phyloP scores from a whole-genome alignment of 1,139 yeast genomes.

The Wickerhamomyces sp. region DNA sequence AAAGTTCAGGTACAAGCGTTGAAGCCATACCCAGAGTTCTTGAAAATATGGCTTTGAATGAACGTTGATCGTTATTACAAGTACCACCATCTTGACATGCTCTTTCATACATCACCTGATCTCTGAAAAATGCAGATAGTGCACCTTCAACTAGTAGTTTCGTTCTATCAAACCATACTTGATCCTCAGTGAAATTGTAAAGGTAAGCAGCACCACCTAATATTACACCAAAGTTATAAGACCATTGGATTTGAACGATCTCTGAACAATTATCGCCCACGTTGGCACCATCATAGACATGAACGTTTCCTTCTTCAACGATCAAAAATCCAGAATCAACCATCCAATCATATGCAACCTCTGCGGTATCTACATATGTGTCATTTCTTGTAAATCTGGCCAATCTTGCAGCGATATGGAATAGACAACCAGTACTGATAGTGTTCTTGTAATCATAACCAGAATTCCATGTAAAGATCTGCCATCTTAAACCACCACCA shows the following conservation, averaged over 20 bases:
- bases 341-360: conserved; percentile 79
- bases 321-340: conserved; percentile 52
- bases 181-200: conserved; percentile 65
- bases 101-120: conserved; percentile 64
- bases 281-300: conserved; percentile 75
- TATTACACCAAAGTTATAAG: conserved; percentile 78
- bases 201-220: conserved; percentile 77
- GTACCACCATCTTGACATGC: conserved; percentile 62
- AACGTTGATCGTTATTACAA: conserved; percentile 86
- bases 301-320: conserved; percentile 24
- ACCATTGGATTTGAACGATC: conserved; percentile 65
- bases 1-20: conserved; percentile 57
- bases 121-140: conserved; percentile 42
- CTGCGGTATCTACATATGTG: conserved; percentile 76
- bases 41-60: conserved; percentile 78
- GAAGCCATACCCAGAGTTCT: conserved; percentile 74
- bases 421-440: conserved; percentile 83
- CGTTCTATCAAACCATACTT: conserved; percentile 60
- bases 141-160: conserved; percentile 46
- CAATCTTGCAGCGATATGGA: conserved; percentile 80
- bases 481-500: conserved; percentile 94
- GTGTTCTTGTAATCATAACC: conserved; percentile 92
- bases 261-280: conserved; percentile 56
- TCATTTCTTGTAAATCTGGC: conserved; percentile 75
- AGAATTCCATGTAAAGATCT: conserved; percentile 88